Conservation (phyloP, 164 flowering plant genomes). For the Vitis rotundifolia region DNA sequence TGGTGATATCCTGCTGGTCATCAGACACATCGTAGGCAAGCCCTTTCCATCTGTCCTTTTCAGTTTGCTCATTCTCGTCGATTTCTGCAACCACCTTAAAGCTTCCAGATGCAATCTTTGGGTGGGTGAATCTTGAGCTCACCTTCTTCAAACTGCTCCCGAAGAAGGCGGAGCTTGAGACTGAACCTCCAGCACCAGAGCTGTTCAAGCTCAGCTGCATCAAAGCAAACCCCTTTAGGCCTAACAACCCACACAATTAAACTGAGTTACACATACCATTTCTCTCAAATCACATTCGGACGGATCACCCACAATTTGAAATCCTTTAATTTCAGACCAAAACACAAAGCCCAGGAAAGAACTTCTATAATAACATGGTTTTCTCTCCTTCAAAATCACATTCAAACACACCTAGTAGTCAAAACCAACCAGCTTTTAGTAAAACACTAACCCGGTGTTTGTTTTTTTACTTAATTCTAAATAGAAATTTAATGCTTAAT, state of each 20-base stretch:
- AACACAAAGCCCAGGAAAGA: no score
- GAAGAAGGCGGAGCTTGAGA: slow-evolving; percentile 25
- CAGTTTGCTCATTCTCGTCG: slow-evolving; percentile 22
- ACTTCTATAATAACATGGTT: no score
- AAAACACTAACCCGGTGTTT: no score
- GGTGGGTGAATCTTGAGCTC: slow-evolving; percentile 7
- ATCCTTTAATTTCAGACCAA: no score
- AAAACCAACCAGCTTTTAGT: no score
- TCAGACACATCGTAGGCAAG: slow-evolving; percentile 33
- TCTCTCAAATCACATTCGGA: no score
- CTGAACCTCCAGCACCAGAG: slow-evolving; percentile 22
- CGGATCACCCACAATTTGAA: no score
- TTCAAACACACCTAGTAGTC: no score
- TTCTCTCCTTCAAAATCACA: no score
- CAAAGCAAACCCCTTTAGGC: background rate
- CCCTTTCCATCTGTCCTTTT: slow-evolving; percentile 35
- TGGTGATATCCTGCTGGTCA: slow-evolving; percentile 41
- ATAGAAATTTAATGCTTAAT: no score
- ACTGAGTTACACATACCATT: background rate
- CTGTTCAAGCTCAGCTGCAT: slow-evolving; percentile 31
- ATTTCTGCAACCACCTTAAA: slow-evolving; percentile 29
- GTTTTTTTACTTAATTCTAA: no score
- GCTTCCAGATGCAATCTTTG: slow-evolving; percentile 10
- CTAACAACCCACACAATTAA: background rate
- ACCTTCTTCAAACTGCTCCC: slow-evolving; percentile 21